Conservation (phyloP, 2,329 filamentous ascomycete species). For the Tolypocladium tropicale region DNA sequence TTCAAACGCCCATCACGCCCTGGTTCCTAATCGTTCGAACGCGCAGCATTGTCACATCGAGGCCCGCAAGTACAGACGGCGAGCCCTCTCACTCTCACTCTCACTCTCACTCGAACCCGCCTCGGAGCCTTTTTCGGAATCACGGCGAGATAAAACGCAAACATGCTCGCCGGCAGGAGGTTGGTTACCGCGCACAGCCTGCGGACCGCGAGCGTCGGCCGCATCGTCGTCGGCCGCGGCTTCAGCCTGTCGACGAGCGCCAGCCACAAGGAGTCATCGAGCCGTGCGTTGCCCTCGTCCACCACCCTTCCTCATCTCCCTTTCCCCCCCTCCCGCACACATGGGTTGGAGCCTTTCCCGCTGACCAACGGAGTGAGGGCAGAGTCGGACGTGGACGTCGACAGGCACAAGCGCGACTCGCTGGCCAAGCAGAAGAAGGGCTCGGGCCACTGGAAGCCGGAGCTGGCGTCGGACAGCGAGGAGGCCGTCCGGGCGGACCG, state of each 20-base stretch:
- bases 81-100: not conserved
- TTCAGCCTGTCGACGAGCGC: conserved; percentile 17
- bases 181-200: conserved; percentile 9
- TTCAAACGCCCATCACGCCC: not conserved
- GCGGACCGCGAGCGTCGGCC: conserved; percentile 10
- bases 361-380: not conserved
- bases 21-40: not conserved
- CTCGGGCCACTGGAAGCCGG: conserved; percentile 64
- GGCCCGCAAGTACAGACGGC: too few relatives aligned
- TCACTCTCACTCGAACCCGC: too few relatives aligned
- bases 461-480: conserved; percentile 70
- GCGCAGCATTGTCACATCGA: not conserved
- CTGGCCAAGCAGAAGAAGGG: conserved; percentile 59
- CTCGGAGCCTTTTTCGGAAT: not conserved
- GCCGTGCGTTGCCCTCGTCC: conserved; percentile 15
- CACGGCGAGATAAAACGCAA: not conserved
- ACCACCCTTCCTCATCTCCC: not conserved
- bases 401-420: conserved; percentile 51
- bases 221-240: conserved; percentile 13
- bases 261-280: conserved; percentile 27
- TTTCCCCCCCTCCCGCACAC: not conserved
- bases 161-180: conserved; percentile 1
- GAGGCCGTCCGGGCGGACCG: conserved; percentile 64
- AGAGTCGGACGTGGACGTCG: conserved; percentile 31
- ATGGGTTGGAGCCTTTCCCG: not conserved